phyloP scores from a whole-genome alignment of 2,329 filamentous ascomycete genomes.

The Sordariomycetes sp. region DNA sequence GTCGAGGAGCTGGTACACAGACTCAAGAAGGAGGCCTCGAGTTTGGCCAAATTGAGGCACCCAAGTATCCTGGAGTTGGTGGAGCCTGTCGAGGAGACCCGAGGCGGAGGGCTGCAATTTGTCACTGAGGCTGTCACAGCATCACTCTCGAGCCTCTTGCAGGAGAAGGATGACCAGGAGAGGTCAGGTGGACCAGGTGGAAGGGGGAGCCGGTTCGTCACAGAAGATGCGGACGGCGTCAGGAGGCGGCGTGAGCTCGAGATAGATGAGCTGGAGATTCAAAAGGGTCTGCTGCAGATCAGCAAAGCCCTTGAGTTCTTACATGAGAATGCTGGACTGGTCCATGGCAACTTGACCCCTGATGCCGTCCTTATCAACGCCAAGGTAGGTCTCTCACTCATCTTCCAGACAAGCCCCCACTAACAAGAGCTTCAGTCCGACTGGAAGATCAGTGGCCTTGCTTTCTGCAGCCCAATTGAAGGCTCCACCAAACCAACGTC shows the following conservation, averaged over 20 bases:
- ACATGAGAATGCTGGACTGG: conserved; percentile 87
- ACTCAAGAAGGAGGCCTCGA: conserved; percentile 84
- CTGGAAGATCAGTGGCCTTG: conserved; percentile 96
- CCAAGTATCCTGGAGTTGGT: conserved; percentile 87
- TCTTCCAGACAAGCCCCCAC: not conserved
- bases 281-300: conserved; percentile 89
- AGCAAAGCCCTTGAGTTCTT: conserved; percentile 92
- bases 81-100: conserved; percentile 90
- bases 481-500: conserved; percentile 66
- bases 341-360: conserved; percentile 90
- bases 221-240: conserved; percentile 68
- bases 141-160: conserved; percentile 71
- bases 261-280: conserved; percentile 94
- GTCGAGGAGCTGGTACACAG: conserved; percentile 88
- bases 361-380: conserved; percentile 90
- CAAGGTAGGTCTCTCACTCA: conserved; percentile 50
- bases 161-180: conserved; percentile 86
- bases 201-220: conserved; percentile 68
- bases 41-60: conserved; percentile 78
- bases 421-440: conserved; percentile 53
- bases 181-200: conserved; percentile 57
- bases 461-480: conserved; percentile 77
- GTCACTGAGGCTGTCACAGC: conserved; percentile 87
- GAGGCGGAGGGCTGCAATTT: conserved; percentile 88
- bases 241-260: conserved; percentile 72